Conservation (phyloP, 805 yeast species). For the Lachancea quebecensis region DNA sequence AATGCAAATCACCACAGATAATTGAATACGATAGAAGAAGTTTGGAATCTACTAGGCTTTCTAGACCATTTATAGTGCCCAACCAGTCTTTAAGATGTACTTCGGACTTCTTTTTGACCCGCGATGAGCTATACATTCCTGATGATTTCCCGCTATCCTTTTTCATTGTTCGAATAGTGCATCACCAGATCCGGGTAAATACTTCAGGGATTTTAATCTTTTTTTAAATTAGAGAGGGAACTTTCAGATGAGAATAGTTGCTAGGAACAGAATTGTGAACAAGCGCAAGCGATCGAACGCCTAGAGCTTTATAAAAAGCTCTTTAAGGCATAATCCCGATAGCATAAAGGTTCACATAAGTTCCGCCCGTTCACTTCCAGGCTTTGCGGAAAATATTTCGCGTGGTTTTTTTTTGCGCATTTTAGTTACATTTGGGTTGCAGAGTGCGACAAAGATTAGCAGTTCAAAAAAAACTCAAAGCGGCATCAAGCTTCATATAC, state of each 20-base stretch:
- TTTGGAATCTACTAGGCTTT: no score
- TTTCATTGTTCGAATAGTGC: neutral
- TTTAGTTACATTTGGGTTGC: neutral
- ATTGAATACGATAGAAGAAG: neutral
- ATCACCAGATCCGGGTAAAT: neutral
- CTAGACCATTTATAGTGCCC: no score
- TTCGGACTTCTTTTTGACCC: neutral
- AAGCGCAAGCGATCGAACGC: no score
- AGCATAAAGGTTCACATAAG: no score
- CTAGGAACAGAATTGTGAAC: neutral
- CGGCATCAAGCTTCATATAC: no score
- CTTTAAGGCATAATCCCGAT: no score
- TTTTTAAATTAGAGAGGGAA: neutral
- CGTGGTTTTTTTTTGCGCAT: neutral
- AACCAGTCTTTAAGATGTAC: neutral
- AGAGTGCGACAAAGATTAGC: no score
- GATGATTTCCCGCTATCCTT: neutral
- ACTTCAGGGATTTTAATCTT: neutral
- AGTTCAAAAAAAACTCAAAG: no score
- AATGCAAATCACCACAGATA: neutral
- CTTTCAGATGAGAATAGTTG: neutral
- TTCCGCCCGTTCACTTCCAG: no score
- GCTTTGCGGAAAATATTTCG: neutral
- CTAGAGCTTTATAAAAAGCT: no score
- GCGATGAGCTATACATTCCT: neutral